These are phyloP conservation scores for Testicularia cyperi DNA, from an alignment of 1,284 basidiomycete species.

Conservation along the genomic window DNA sequence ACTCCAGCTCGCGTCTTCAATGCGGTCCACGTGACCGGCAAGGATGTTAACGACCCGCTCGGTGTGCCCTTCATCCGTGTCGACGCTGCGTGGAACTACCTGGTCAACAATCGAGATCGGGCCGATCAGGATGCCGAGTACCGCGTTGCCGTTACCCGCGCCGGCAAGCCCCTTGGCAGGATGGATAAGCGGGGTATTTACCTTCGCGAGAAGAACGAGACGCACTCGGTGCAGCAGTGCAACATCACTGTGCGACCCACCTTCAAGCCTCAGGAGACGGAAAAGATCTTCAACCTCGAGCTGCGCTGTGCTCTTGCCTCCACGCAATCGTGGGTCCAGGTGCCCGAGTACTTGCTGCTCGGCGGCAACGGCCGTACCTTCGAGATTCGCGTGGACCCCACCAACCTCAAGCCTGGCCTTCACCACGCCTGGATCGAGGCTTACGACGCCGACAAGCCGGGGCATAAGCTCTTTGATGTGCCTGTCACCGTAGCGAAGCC, in stretches of 20 bases:
- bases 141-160: constrained; percentile 51
- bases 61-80: constrained; percentile 59
- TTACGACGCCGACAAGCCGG: constrained; percentile 51
- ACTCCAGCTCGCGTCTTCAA: constrained; percentile 58
- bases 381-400: constrained; percentile 58
- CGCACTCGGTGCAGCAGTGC: constrained; percentile 49
- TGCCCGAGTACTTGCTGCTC: constrained; percentile 54
- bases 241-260: constrained; percentile 53
- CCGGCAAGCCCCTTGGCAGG: constrained; percentile 49
- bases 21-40: constrained; percentile 56
- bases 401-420: constrained; percentile 51
- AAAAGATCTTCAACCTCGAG: constrained; percentile 55
- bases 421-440: constrained; percentile 56
- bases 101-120: constrained; percentile 51
- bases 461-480: constrained; percentile 55
- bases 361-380: constrained; percentile 60
- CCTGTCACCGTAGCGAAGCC: constrained; percentile 60
- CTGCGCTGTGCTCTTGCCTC: constrained; percentile 47
- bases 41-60: constrained; percentile 58
- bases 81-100: constrained; percentile 58
- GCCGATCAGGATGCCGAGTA: constrained; percentile 58
- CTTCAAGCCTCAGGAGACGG: constrained; percentile 53
- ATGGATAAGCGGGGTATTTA: constrained; percentile 58
- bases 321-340: constrained; percentile 53
- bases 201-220: constrained; percentile 56